Conservation (phyloP, 2,329 filamentous ascomycete genomes). For the Ophiostoma tasmaniense region DNA sequence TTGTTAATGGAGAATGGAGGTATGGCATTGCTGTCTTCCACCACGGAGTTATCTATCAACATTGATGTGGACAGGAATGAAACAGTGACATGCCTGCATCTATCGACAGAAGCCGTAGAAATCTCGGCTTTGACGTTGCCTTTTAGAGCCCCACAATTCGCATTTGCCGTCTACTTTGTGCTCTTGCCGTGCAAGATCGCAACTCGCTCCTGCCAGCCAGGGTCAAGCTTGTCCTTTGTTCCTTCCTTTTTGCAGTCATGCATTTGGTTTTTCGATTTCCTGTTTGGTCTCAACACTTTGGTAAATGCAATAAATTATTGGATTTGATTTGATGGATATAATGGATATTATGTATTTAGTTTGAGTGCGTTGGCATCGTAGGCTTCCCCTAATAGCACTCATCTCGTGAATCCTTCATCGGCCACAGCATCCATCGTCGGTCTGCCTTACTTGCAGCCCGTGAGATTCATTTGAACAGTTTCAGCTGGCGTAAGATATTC, state of each 20-base stretch:
- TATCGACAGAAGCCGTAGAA: neutral
- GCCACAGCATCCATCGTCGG: neutral
- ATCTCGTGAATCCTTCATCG: neutral
- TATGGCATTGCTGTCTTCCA: neutral
- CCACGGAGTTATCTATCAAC: neutral
- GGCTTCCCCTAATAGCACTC: no score
- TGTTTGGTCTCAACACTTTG: neutral
- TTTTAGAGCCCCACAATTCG: neutral
- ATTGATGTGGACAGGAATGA: neutral
- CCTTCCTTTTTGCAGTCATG: neutral
- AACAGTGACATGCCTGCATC: neutral
- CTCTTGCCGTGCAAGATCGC: neutral
- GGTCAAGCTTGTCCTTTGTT: neutral
- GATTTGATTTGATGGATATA: neutral
- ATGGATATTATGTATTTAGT: neutral
- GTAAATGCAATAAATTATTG: neutral
- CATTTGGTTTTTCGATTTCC: neutral
- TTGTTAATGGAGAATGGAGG: neutral
- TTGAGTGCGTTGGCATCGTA: neutral
- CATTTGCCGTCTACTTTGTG: neutral
- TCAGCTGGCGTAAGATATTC: neutral
- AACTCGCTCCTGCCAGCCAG: neutral
- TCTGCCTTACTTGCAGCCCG: neutral
- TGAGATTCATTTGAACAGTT: neutral
- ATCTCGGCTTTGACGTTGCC: neutral